Evolutionary conservation across 192 early-diverging fungal genomes (phyloP), one percentile per base, ranked within the genome.

Genomic region (Linnemannia elongata): DNA sequence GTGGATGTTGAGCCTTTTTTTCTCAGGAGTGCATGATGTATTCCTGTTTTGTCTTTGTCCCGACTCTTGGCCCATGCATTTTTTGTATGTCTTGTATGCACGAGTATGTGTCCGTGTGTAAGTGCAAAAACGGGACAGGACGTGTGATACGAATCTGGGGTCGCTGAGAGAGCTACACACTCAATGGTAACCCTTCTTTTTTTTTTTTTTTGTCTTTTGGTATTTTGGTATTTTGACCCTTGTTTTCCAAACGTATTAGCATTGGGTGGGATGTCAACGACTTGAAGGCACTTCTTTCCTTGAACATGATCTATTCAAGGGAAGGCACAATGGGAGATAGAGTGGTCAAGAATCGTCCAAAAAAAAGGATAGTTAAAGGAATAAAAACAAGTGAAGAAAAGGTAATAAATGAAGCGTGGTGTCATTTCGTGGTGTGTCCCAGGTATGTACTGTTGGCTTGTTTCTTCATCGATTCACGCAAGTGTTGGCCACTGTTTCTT

Each of bases 1-100:
- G 17, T 33, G 44, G 44, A 45, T 45, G 44, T 66, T 33, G 30
- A 66, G n/a, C 55, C 55, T 15, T 60, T 60, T 57, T 63, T 66
- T 55, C 60, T 33, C 60, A 66, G 60, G 60, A 66, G 60, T 35
- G 60, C 60, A 66, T 66, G 30, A 66, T 27, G 44, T 10, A 63
- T 63, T 63, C 60, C 27, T 57, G 55, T 44, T 44, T 63, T 63
- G 33, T 27, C 30, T 66, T 66, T 66, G 60, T 66, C 60, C 60
- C 60, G 12, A 66, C 60, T 33, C 60, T 63, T 66, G 60, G 30
- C 12, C 60, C 8, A 66, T 66, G 57, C 60, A 33, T 63, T 63
- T 13, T 33, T 60, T 27, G 55, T n/a, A 60, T 63, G 60, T 18
- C n/a, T n/a, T 63, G 60, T 22, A 63, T 63, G 30, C 60, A 66